Evolutionary conservation across 495 filamentous ascomycete genomes (phyloP), one percentile per base, ranked within the genome.

Genomic region (Aspergillus bridgeri): DNA sequence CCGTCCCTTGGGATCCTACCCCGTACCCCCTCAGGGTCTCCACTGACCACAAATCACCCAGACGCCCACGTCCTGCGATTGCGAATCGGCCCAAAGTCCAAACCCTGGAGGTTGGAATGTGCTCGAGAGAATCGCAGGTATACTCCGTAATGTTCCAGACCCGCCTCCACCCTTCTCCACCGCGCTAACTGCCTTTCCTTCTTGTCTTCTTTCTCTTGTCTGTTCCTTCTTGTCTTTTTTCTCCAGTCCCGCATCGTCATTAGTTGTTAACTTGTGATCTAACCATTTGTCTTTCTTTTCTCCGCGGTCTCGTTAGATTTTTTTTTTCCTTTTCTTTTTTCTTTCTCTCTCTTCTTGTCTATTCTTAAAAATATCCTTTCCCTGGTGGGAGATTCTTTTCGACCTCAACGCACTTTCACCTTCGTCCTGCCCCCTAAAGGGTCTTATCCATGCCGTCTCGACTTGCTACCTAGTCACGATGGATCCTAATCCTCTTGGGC

Each of bases 401-500:
- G 48, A 15, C 27, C 46, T 21, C 48, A 29, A 22, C 52, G 45
- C 62, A 52, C 58, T 58, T 56, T 53, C 46, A 56, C 47, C 44
- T 56, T 33, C 44, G 46, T 47, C 54, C 56, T 43, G 56, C 48
- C 56, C 53, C 54, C 44, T 54, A 42, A 42, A 51, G 19, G 20
- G 8, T 33, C 51, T 33, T 42, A 46, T 65, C 65, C 63, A 71
- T 70, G 67, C 63, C 59, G 60, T 60, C 51, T 66, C 42, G 23
- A 49, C 58, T 61, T 42, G 59, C 55, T 51, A 55, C 59, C 55
- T 51, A 55, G 51, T 50, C 61, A 65, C 55, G 29, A 75, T 75
- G 71, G 62, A 74, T 67, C 53, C 54, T 65, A 67, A 56, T 56
- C 53, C 57, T 56, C 56, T 61, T 25, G 44, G 45, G 53, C 56